A percentile compares a stretch with the other conserved stretches of the same genome.
Evolutionary conservation across 108 stramenopile genomes (phyloP).

Genomic region (Cylindrotheca closterium): DNA sequence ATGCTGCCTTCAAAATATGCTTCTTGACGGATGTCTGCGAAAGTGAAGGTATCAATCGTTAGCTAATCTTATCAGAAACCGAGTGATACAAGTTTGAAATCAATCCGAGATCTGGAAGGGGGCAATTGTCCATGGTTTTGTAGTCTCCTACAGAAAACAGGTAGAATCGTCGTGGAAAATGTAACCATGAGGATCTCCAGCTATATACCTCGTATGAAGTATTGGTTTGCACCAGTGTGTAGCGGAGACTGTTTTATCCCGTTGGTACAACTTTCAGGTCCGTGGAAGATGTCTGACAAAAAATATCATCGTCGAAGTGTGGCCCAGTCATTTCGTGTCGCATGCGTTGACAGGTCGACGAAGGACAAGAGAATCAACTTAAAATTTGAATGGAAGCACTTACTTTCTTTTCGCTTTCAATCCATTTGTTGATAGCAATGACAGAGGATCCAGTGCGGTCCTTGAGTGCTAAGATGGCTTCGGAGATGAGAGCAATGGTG

Average conservation of each 20-base stretch:
- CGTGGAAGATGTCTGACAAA: too few relatives aligned
- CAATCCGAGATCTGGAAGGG: not conserved
- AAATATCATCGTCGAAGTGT: not conserved
- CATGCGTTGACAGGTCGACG: conserved; percentile 7
- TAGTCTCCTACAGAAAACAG: conserved; percentile 14
- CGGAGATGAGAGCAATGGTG: conserved; percentile 60
- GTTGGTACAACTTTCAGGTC: too few relatives aligned
- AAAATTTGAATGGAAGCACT: conserved; percentile 15
- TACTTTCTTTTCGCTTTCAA: conserved; percentile 63
- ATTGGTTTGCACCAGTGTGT: too few relatives aligned
- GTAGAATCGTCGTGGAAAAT: conserved; percentile 2
- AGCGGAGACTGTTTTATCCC: too few relatives aligned
- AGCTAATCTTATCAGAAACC: not conserved
- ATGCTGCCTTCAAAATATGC: conserved; percentile 60
- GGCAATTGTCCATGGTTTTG: not conserved
- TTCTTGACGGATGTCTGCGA: conserved; percentile 54
- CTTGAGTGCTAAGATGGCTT: conserved; percentile 69
- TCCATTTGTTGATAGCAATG: conserved; percentile 78
- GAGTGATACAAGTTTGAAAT: not conserved
- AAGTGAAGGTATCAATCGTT: not conserved
- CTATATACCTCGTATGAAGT: too few relatives aligned
- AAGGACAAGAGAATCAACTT: conserved; percentile 5
- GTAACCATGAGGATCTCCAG: not conserved
- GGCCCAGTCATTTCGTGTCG: not conserved
- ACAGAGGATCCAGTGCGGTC: conserved; percentile 80